Conservation (phyloP, 306 rosid genomes). For the Prunus davidiana region DNA sequence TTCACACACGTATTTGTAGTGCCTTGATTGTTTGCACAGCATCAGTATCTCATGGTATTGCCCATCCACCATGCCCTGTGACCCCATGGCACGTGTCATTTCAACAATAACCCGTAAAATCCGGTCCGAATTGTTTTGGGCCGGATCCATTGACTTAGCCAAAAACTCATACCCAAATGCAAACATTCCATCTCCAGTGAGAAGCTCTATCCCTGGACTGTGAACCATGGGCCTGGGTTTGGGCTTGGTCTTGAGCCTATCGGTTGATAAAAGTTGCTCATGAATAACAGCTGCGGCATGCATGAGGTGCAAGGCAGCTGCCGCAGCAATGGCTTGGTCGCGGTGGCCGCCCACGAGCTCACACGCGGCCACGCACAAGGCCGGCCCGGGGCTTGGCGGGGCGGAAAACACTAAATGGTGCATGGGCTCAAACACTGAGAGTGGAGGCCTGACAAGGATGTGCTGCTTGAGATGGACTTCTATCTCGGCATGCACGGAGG, state of each 20-base stretch:
- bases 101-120: neutral
- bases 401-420: neutral
- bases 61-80: too few species aligned
- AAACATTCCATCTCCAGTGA: too few species aligned
- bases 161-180: slow-evolving; percentile 25
- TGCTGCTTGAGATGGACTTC: neutral
- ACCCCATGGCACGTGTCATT: slow-evolving; percentile 47
- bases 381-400: neutral
- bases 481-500: too few species aligned
- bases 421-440: neutral
- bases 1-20: neutral
- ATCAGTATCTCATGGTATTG: slow-evolving; percentile 17
- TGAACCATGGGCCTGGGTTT: slow-evolving; percentile 6
- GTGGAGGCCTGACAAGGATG: neutral
- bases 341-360: slow-evolving; percentile 2
- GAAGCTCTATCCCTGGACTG: slow-evolving; percentile 2
- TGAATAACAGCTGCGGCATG: slow-evolving; percentile 33
- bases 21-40: neutral
- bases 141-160: slow-evolving; percentile 32
- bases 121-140: slow-evolving; percentile 31
- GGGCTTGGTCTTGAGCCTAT: slow-evolving; percentile 22
- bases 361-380: neutral
- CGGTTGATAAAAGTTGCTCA: slow-evolving; percentile 40
- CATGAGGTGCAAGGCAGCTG: slow-evolving; percentile 52
- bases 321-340: slow-evolving; percentile 54